Evolutionary conservation across 129 eudicot genomes (phyloP).

Genomic region (Chrysanthemum makinoi): DNA sequence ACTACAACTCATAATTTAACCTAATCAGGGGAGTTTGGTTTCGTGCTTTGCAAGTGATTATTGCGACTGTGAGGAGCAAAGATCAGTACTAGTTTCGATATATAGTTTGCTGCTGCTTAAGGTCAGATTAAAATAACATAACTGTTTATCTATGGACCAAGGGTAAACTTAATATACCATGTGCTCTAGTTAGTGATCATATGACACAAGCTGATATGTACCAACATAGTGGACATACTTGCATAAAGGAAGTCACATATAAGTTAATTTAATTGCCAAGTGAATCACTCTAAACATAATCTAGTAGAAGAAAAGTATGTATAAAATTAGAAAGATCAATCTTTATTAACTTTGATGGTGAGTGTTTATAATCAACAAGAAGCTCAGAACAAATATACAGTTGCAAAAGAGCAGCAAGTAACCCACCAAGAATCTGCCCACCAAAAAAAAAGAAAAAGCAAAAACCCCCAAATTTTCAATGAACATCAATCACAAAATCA

Average conservation of each 20-base stretch:
- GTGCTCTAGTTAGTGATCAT: too few relatives aligned
- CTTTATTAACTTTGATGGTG: slow-evolving; percentile 36
- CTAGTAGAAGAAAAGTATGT: not conserved
- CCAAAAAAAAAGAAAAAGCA: slow-evolving; percentile 19
- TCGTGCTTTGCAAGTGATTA: too few relatives aligned
- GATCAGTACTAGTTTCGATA: too few relatives aligned
- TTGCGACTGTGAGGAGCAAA: too few relatives aligned
- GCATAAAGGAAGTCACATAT: not conserved
- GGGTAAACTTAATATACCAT: too few relatives aligned
- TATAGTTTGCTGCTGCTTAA: too few relatives aligned
- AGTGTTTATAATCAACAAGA: slow-evolving; percentile 35
- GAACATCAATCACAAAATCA: slow-evolving; percentile 45
- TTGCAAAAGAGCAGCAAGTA: slow-evolving; percentile 36
- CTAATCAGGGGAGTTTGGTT: too few relatives aligned
- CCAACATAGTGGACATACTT: too few relatives aligned
- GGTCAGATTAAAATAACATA: too few relatives aligned
- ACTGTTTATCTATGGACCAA: too few relatives aligned
- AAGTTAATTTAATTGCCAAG: not conserved
- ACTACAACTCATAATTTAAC: not conserved
- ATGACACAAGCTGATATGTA: too few relatives aligned
- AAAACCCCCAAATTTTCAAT: slow-evolving; percentile 11
- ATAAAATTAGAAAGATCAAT: slow-evolving; percentile 4
- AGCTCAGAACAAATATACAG: slow-evolving; percentile 42
- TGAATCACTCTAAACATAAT: not conserved
- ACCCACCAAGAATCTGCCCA: slow-evolving; percentile 35